phyloP scores from a whole-genome alignment of 2,329 filamentous ascomycete species.

The Exophiala bonariae region DNA sequence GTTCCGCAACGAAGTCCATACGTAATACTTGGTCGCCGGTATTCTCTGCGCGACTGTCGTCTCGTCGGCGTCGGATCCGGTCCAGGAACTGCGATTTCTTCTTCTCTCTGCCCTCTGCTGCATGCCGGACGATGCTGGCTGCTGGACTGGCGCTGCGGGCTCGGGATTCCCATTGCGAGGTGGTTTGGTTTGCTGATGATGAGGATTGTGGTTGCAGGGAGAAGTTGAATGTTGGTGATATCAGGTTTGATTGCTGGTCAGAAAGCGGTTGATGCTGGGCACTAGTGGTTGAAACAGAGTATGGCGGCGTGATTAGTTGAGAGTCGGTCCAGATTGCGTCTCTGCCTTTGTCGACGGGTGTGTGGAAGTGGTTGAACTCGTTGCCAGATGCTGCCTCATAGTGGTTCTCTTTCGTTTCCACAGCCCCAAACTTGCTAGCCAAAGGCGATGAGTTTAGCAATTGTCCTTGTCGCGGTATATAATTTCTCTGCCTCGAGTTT shows the following conservation, averaged over 20 bases:
- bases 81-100: conserved; percentile 43
- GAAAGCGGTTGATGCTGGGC: background rate
- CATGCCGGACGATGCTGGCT: conserved; percentile 13
- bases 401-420: conserved; percentile 1
- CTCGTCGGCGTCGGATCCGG: conserved; percentile 38
- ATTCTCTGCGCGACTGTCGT: conserved; percentile 38
- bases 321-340: background rate
- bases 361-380: background rate
- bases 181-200: conserved; percentile 24
- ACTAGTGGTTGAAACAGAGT: conserved; percentile 6
- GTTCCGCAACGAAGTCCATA: conserved; percentile 42
- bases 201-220: conserved; percentile 23
- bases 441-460: conserved; percentile 14
- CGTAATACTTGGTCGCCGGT: conserved; percentile 44
- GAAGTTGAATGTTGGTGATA: conserved; percentile 1
- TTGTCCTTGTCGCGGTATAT: background rate
- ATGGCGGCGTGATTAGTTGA: conserved; percentile 11
- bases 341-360: conserved; percentile 8
- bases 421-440: conserved; percentile 1
- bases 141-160: conserved; percentile 15
- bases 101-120: conserved; percentile 27
- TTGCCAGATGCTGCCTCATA: background rate
- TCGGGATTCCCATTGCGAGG: conserved; percentile 23
- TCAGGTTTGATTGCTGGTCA: background rate
- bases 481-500: too few relatives aligned